Evolutionary conservation across 2,329 filamentous ascomycete species (phyloP).

Genomic region (Ceratocystis harringtonii): DNA sequence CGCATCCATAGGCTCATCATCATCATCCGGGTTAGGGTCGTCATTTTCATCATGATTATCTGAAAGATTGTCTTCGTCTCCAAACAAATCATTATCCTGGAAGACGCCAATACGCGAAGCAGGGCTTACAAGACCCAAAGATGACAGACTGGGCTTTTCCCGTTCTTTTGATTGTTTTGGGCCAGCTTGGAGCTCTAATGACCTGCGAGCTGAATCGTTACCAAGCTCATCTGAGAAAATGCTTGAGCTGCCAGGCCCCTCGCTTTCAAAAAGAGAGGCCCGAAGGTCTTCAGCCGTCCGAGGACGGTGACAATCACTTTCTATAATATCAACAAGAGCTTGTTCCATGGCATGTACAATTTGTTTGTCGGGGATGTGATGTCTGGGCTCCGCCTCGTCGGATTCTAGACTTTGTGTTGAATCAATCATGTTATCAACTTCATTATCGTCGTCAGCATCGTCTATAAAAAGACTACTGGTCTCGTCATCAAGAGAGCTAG

Average conservation of each 20-base stretch:
- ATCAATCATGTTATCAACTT: constrained; percentile 52
- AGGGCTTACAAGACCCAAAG: constrained; percentile 75
- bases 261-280: constrained; percentile 50
- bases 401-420: constrained; percentile 71
- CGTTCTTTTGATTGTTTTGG: constrained; percentile 28
- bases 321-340: constrained; percentile 83
- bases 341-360: constrained; percentile 89
- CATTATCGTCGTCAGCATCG: constrained; percentile 63
- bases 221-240: constrained; percentile 17
- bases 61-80: constrained; percentile 69
- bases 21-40: constrained; percentile 41
- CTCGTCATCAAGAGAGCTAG: constrained; percentile 42
- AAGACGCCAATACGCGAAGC: constrained; percentile 86
- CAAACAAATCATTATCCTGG: constrained; percentile 81
- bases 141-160: constrained; percentile 75
- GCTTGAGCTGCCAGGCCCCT: constrained; percentile 23
- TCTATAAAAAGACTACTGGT: constrained; percentile 47
- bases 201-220: constrained; percentile 42
- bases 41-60: constrained; percentile 70
- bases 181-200: constrained; percentile 35
- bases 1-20: constrained; percentile 82
- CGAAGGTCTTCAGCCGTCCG: constrained; percentile 49
- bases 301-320: constrained; percentile 44
- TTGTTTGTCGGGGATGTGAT: constrained; percentile 51
- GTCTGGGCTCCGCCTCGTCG: constrained; percentile 40